Percentiles rank a stretch among this genome's conserved stretches.
These are phyloP conservation scores for Trichoderma atroviride DNA, from an alignment of 2,329 filamentous ascomycete species.

Conservation along the genomic window DNA sequence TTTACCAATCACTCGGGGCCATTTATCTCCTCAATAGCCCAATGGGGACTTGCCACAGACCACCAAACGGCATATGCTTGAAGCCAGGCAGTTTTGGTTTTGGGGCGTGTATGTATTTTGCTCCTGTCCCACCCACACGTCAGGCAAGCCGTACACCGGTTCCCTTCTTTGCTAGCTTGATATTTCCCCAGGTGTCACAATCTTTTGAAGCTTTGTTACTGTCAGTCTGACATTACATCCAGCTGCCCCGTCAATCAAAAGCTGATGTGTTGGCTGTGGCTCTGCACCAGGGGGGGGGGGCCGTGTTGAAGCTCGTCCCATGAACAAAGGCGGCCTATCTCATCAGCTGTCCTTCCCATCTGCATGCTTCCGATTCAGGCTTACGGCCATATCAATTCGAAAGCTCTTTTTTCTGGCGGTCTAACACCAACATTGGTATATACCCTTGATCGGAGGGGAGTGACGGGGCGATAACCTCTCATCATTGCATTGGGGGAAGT, in stretches of 20 bases:
- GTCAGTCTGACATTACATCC: conserved; percentile 21
- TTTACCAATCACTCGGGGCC: conserved; percentile 26
- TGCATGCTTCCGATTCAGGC: conserved; percentile 23
- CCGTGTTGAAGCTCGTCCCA: conserved; percentile 8
- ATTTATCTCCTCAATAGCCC: conserved; percentile 22
- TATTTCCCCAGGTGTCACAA: conserved; percentile 19
- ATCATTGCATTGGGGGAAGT: conserved; percentile 20
- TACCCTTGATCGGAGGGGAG: conserved; percentile 13
- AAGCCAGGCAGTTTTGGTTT: conserved; percentile 16
- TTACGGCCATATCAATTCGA: conserved; percentile 7
- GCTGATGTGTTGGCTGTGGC: conserved; percentile 2
- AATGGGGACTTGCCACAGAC: conserved; percentile 24
- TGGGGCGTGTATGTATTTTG: conserved; percentile 5
- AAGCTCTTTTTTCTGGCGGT: conserved; percentile 3
- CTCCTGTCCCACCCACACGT: conserved; percentile 28
- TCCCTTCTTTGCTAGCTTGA: conserved; percentile 11
- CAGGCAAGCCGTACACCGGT: conserved; percentile 27
- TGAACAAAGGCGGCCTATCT: conserved; percentile 4
- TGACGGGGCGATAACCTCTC: conserved; percentile 23
- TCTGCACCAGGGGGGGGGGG: conserved; percentile 10
- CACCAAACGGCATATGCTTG: conserved; percentile 25
- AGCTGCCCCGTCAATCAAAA: conserved; percentile 11
- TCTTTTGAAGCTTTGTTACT: conserved; percentile 9
- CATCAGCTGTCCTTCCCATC: conserved; percentile 18
- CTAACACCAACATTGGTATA: conserved; percentile 13